A percentile compares a stretch with the other conserved stretches of the same genome.
Evolutionary conservation across 108 stramenopile genomes (phyloP).

Genomic region (Nannochloropsis gaditana): DNA sequence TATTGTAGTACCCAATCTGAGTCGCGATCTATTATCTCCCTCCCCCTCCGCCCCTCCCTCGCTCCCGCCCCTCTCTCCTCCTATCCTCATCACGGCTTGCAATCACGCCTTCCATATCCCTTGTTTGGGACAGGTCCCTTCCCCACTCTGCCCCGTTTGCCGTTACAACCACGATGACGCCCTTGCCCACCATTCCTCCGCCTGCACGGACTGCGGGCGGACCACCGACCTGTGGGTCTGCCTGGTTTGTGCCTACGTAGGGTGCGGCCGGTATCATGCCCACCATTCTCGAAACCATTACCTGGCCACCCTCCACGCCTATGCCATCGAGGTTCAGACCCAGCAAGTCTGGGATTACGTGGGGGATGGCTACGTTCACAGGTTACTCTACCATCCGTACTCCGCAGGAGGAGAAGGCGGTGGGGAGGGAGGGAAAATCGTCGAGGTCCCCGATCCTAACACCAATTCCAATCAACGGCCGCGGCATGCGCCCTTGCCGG

Average conservation of each 20-base stretch:
- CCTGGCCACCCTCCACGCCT: constrained; percentile 80
- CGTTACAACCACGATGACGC: constrained; percentile 79
- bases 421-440: constrained; percentile 81
- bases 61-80: not conserved
- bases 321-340: constrained; percentile 84
- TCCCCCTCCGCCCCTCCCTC: not conserved
- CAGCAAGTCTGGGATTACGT: constrained; percentile 91
- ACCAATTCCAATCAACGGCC: constrained; percentile 51
- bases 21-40: not conserved
- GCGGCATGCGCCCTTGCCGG: constrained; percentile 32
- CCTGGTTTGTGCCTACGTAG: constrained; percentile 81
- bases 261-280: constrained; percentile 86
- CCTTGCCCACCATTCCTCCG: constrained; percentile 57
- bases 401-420: constrained; percentile 24
- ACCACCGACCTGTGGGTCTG: constrained; percentile 71
- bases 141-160: constrained; percentile 84
- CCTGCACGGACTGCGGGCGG: constrained; percentile 69
- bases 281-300: constrained; percentile 78
- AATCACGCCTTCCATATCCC: constrained; percentile 88
- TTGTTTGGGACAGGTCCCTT: constrained; percentile 72
- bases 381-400: constrained; percentile 65
- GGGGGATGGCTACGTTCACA: constrained; percentile 87
- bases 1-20: not conserved
- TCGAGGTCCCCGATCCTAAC: constrained; percentile 73
- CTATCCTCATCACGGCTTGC: constrained; percentile 78